Percentiles rank a stretch among this genome's conserved stretches.
Evolutionary conservation across 352 stramenopile species (phyloP).

Genomic region (Discostella stelligera): DNA sequence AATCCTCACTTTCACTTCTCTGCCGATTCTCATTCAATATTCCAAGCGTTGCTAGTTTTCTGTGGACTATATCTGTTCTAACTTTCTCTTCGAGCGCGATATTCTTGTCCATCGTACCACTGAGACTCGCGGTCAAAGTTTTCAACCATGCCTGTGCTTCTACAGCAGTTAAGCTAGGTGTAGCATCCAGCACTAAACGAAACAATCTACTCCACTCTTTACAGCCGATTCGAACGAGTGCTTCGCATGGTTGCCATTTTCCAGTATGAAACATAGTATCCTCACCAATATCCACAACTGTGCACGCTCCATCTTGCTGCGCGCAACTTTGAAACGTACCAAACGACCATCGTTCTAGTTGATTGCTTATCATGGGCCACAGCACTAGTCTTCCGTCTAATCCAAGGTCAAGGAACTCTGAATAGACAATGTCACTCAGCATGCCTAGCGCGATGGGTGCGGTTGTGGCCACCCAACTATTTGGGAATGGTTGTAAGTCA

Average conservation of each 20-base stretch:
- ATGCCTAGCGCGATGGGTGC: conserved; percentile 76
- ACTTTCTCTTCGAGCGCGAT: conserved; percentile 56
- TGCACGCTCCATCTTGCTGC: conserved; percentile 24
- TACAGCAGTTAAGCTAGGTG: conserved; percentile 45
- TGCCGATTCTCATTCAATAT: conserved; percentile 4
- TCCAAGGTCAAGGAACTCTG: conserved; percentile 58
- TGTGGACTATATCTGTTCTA: conserved; percentile 46
- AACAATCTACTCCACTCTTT: conserved; percentile 69
- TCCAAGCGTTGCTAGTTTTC: conserved; percentile 45
- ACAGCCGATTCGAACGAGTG: conserved; percentile 72
- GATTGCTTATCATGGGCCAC: conserved; percentile 60
- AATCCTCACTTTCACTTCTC: conserved; percentile 14
- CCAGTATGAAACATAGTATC: conserved; percentile 39
- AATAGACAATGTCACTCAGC: conserved; percentile 73
- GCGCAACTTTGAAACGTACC: conserved; percentile 36
- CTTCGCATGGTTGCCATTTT: conserved; percentile 79
- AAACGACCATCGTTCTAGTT: conserved; percentile 67
- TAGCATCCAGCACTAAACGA: conserved; percentile 38
- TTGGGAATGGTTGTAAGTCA: conserved; percentile 75
- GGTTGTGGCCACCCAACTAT: conserved; percentile 83
- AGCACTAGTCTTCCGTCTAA: conserved; percentile 57
- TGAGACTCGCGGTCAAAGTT: conserved; percentile 57
- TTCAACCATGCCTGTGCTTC: conserved; percentile 62
- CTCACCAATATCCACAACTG: conserved; percentile 31
- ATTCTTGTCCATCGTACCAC: conserved; percentile 52